Percentiles rank a stretch among this genome's conserved stretches.
Conservation (phyloP, 192 early-diverging fungal species). For the Backusella psychrophila region DNA sequence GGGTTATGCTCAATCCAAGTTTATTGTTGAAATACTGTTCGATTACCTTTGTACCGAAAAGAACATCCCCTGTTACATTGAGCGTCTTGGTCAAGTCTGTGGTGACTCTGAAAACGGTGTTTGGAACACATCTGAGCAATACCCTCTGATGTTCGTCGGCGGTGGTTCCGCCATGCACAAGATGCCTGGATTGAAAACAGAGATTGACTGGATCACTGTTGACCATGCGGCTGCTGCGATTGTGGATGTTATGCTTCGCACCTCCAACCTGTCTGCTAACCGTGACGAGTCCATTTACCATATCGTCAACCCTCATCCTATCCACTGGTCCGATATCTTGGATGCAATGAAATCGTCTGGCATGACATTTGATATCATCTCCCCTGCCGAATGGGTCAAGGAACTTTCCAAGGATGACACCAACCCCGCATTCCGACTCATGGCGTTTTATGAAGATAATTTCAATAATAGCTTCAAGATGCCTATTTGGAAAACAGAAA, state of each 20-base stretch:
- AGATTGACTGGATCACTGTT: conserved; percentile 32
- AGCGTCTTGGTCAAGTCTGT: conserved; percentile 33
- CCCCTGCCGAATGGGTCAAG: conserved; percentile 16
- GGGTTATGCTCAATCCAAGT: conserved; percentile 36
- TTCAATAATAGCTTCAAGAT: background rate
- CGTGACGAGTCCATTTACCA: conserved; percentile 9
- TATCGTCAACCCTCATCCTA: conserved; percentile 24
- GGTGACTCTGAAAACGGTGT: conserved; percentile 27
- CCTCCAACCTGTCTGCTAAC: background rate
- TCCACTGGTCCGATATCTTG: conserved; percentile 20
- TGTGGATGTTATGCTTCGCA: conserved; percentile 15
- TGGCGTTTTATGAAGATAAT: conserved; percentile 14
- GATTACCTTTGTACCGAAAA: conserved; percentile 19
- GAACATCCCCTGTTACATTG: conserved; percentile 20
- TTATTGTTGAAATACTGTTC: conserved; percentile 26
- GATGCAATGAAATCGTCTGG: conserved; percentile 6
- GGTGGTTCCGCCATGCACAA: conserved; percentile 24
- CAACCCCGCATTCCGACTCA: conserved; percentile 21
- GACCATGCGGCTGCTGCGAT: conserved; percentile 23
- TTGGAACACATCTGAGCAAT: conserved; percentile 30
- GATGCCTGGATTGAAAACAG: conserved; percentile 19
- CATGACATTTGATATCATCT: conserved; percentile 14
- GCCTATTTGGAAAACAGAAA: conserved; percentile 15
- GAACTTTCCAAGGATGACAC: conserved; percentile 13
- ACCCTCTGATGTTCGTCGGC: conserved; percentile 19